phyloP scores from a whole-genome alignment of 2,329 filamentous ascomycete species.

The Stagonosporopsis rhizophila region DNA sequence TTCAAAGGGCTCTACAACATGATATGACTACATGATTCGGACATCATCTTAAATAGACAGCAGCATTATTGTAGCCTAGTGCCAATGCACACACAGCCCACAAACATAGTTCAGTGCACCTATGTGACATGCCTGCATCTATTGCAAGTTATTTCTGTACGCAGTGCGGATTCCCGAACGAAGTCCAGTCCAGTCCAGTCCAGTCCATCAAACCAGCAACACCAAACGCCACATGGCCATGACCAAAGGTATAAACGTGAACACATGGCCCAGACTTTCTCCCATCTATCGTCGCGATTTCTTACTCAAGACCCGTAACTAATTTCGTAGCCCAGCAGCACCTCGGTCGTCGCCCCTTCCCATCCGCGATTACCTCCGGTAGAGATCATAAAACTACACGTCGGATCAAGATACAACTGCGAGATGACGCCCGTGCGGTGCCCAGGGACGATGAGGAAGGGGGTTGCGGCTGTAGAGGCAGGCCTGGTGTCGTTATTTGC shows the following conservation, averaged over 20 bases:
- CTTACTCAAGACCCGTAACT: neutral
- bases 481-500: slow-evolving; percentile 58
- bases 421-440: slow-evolving; percentile 88
- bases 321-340: slow-evolving; percentile 94
- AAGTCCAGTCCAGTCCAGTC: no score
- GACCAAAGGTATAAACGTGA: no score
- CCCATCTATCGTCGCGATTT: no score
- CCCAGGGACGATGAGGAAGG: slow-evolving; percentile 95
- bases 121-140: no score
- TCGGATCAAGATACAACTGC: slow-evolving; percentile 84
- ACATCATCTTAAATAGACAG: no score
- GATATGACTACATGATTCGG: no score
- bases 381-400: slow-evolving; percentile 88
- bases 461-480: slow-evolving; percentile 69
- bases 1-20: no score
- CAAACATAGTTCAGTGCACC: no score
- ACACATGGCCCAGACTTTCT: neutral
- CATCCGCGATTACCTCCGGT: slow-evolving; percentile 92
- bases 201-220: neutral
- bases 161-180: no score
- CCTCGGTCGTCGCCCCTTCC: slow-evolving; percentile 91
- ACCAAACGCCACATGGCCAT: neutral
- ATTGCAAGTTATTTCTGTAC: no score
- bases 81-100: no score
- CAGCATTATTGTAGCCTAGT: no score